These are phyloP conservation scores for Corymbia citriodora DNA, from an alignment of 441 rosid species.

Conservation along the genomic window DNA sequence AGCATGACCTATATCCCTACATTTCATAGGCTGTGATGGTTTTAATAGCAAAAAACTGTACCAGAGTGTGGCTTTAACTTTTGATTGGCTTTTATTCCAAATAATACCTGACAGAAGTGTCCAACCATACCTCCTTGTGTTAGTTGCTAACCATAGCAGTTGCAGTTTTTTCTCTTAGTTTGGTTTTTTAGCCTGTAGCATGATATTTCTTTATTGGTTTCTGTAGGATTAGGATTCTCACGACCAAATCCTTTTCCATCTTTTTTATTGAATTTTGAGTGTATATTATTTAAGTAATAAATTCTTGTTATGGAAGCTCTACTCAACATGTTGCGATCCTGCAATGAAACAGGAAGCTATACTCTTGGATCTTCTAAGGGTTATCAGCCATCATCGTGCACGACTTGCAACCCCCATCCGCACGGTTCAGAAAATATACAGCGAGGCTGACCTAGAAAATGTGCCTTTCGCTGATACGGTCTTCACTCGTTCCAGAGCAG, in stretches of 20 bases:
- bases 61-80: background rate
- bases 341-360: slow-evolving; percentile 47
- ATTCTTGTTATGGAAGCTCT: background rate
- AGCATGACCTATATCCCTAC: background rate
- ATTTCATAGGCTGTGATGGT: background rate
- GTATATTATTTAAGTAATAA: background rate
- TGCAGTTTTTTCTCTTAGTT: background rate
- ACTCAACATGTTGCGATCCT: background rate
- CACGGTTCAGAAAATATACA: slow-evolving; percentile 53
- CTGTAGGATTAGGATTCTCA: background rate
- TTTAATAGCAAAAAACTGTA: background rate
- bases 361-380: slow-evolving; percentile 62
- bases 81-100: background rate
- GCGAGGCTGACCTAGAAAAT: slow-evolving; percentile 47
- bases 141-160: background rate
- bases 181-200: background rate
- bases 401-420: slow-evolving; percentile 72
- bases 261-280: background rate
- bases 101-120: background rate
- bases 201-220: background rate
- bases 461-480: slow-evolving; percentile 43
- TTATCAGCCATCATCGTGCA: slow-evolving; percentile 60
- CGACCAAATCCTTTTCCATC: background rate
- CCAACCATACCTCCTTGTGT: background rate
- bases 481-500: slow-evolving; percentile 29